A percentile compares a stretch with the other conserved stretches of the same genome.
Evolutionary conservation across 2,329 filamentous ascomycete species (phyloP).

Genomic region (Trichophyton simii): DNA sequence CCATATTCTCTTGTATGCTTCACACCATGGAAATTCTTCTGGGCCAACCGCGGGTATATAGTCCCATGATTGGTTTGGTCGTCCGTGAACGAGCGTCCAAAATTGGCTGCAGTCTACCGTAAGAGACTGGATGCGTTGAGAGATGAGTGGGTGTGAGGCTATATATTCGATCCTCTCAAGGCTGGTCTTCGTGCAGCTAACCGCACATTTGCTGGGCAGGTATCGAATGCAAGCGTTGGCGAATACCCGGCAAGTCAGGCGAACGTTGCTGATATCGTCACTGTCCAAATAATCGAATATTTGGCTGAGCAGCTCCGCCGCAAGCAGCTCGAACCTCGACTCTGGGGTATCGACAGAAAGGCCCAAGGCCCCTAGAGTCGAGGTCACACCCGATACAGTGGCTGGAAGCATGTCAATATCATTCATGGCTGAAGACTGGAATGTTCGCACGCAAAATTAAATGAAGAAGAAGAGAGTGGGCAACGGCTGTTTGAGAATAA

Average conservation of each 20-base stretch:
- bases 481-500: too few relatives aligned
- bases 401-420: neutral
- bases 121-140: slow-evolving; percentile 3
- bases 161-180: slow-evolving; percentile 3
- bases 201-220: neutral
- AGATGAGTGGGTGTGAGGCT: slow-evolving; percentile 2
- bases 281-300: neutral
- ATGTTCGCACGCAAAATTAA: too few relatives aligned
- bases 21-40: neutral
- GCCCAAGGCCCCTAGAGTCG: neutral
- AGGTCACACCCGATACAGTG: neutral
- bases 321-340: neutral
- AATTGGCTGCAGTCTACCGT: slow-evolving; percentile 4
- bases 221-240: slow-evolving; percentile 4
- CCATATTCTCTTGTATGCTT: neutral
- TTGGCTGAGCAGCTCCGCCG: neutral
- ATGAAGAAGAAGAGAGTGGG: too few relatives aligned
- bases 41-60: neutral
- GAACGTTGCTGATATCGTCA: neutral
- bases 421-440: neutral
- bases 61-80: neutral
- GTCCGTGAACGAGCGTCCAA: neutral
- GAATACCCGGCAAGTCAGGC: slow-evolving; percentile 5
- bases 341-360: neutral
- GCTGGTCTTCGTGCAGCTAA: neutral